Base-by-base conservation (phyloP, 495 filamentous ascomycete species). In the Hypoxylon lienhwacheense region DNA sequence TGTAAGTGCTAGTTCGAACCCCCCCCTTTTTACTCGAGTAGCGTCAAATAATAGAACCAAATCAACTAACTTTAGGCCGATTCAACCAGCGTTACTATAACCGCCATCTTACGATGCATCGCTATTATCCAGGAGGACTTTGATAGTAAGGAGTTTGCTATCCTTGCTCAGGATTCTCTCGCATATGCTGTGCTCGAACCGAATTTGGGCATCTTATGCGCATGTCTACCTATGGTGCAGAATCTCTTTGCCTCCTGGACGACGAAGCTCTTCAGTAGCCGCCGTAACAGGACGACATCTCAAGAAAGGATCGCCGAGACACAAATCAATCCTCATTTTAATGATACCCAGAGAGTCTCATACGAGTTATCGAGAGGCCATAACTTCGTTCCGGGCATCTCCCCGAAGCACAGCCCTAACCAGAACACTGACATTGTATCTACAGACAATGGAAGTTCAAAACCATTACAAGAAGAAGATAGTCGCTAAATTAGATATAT, bases 171-270 rank as follows among this genome's bases (percentile, higher is more conserved):
- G 24, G 21, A 35, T 8, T 32, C 55, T 10, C 43, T 49, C 1
- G 40, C 52, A 26, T 47, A 44, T 5, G 51, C 46, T 10, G 51
- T 47, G 4, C 49, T 63, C 24, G 59, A 63, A 42, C 17, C 46
- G 36, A 53, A 53, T 29, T 11, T 53, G 28, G 39, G 29, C 1
- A 53, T 53, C 11, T 5, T 63, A 5, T 59, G 54, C 35, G 49
- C 51, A 7, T 21, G 47, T 25, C 32, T 63, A 3, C 59, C 54
- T 5, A 63, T 55, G 59, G 29, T 55, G 16, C 43, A 43, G 0
- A 21, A 21, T 5, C 20, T 34, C 14, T 16, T 43, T 5, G 15
- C 12, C 5, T 12, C 19, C 24, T 53, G 48, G 48, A 53, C 15
- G 32, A n/a, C 1, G 1, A 53, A 25, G 15, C n/a, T 34, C 17